Conservation (phyloP, 805 yeast species). For the Henningerozyma blattae region DNA sequence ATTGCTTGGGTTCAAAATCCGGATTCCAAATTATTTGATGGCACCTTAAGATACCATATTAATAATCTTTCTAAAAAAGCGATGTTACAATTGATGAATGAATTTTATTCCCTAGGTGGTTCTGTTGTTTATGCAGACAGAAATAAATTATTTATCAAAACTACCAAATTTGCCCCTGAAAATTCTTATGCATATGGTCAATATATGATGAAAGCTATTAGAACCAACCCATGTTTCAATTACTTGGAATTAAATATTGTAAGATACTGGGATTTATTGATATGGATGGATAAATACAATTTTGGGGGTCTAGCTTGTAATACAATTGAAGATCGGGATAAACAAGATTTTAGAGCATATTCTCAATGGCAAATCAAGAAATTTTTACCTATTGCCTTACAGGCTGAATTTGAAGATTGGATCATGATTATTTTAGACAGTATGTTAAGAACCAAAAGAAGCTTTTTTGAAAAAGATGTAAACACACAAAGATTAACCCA, state of each 20-base stretch:
- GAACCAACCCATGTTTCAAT: conserved; percentile 72
- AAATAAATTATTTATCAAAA: conserved; percentile 58
- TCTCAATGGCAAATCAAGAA: conserved; percentile 74
- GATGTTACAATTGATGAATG: conserved; percentile 63
- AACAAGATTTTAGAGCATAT: conserved; percentile 27
- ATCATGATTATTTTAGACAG: conserved; percentile 62
- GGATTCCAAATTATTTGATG: conserved; percentile 62
- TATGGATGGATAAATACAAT: conserved; percentile 92
- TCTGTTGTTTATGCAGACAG: conserved; percentile 68
- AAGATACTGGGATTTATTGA: conserved; percentile 81
- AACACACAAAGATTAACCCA: conserved; percentile 61
- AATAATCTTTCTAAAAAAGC: conserved; percentile 79
- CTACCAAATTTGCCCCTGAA: conserved; percentile 67
- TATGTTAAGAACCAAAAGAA: conserved; percentile 41
- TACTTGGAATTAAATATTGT: conserved; percentile 64
- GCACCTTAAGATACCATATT: conserved; percentile 72
- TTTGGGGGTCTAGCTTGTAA: conserved; percentile 58
- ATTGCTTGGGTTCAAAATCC: conserved; percentile 79
- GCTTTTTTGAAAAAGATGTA: conserved; percentile 17
- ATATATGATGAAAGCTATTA: conserved; percentile 62
- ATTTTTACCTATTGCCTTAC: conserved; percentile 63
- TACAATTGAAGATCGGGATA: conserved; percentile 26
- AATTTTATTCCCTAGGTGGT: conserved; percentile 71
- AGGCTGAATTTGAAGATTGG: conserved; percentile 84
- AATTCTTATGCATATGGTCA: conserved; percentile 87